A percentile compares a stretch with the other conserved stretches of the same genome.
Evolutionary conservation across 345 rosid genomes (phyloP).

Genomic region (Eucalyptus marginata): DNA sequence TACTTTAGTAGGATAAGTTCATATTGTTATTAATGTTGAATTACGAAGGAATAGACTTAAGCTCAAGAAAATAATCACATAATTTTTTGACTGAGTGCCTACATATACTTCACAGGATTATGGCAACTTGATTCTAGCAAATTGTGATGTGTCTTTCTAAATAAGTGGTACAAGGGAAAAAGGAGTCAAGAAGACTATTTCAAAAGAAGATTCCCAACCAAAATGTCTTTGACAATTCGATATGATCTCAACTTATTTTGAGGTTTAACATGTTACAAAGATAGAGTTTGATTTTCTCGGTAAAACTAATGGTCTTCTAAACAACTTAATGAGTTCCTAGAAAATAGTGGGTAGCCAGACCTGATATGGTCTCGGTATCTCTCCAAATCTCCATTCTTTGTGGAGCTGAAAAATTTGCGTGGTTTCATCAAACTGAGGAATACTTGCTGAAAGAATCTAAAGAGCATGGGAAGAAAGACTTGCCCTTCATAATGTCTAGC

Average conservation of each 20-base stretch:
- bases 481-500: too few species aligned
- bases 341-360: neutral
- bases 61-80: neutral
- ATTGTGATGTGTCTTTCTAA: neutral
- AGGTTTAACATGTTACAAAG: neutral
- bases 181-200: neutral
- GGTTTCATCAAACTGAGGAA: neutral
- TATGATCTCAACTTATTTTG: neutral
- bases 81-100: neutral
- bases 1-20: neutral
- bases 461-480: too few species aligned
- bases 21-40: neutral
- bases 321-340: neutral
- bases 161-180: neutral
- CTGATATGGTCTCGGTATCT: neutral
- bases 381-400: neutral
- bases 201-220: too few species aligned
- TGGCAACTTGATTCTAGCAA: neutral
- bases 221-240: accelerated
- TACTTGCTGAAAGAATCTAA: too few species aligned
- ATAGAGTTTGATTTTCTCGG: neutral
- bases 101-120: neutral
- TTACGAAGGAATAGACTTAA: neutral
- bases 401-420: neutral
- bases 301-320: neutral